Conservation (phyloP, 257 asterid genomes). For the Solanum pennellii region DNA sequence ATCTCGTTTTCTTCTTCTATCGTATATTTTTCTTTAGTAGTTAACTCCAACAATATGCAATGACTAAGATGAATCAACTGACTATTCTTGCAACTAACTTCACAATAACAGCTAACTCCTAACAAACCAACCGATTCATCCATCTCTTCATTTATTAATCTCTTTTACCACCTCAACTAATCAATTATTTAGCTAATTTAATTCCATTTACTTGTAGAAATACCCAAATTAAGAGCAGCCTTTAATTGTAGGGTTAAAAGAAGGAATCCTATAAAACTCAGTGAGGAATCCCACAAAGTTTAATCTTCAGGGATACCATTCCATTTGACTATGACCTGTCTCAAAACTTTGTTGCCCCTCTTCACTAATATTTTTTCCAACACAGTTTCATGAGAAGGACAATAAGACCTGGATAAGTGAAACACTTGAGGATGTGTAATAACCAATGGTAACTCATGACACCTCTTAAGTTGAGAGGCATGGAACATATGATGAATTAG, state of each 20-base stretch:
- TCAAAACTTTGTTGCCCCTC: neutral
- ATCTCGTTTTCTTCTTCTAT: neutral
- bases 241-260: too few species aligned
- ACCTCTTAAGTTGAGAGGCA: neutral
- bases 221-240: neutral
- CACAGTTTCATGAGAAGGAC: neutral
- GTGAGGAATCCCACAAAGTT: neutral
- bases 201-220: neutral
- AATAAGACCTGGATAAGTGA: neutral
- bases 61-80: too few species aligned
- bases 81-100: too few species aligned
- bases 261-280: neutral
- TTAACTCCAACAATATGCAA: too few species aligned
- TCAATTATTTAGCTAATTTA: too few species aligned
- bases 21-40: too few species aligned
- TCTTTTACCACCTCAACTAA: too few species aligned
- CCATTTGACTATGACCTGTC: neutral
- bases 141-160: too few species aligned
- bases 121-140: too few species aligned
- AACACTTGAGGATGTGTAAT: neutral
- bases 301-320: neutral
- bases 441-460: neutral
- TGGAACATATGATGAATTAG: neutral
- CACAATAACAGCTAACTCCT: too few species aligned
- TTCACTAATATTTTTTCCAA: neutral